Conservation (phyloP, 2,329 filamentous ascomycete species). For the Colletotrichum caudatum region DNA sequence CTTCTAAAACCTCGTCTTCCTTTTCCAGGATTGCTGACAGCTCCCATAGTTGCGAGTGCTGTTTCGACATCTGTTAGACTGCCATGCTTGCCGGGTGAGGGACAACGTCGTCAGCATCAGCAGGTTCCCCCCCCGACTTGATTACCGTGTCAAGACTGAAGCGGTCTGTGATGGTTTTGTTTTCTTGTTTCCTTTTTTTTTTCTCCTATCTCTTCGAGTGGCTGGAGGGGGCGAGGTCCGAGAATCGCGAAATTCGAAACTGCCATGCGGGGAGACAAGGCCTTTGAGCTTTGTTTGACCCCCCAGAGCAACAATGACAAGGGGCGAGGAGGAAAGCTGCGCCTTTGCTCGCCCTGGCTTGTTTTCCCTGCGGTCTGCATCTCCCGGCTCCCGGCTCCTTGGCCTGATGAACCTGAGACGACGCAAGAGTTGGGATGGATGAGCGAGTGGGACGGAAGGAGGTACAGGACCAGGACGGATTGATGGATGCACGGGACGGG, state of each 20-base stretch:
- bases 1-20: background rate
- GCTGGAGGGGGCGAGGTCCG: background rate
- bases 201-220: background rate
- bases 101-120: background rate
- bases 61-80: slow-evolving; percentile 44
- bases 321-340: background rate
- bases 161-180: background rate
- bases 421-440: slow-evolving; percentile 29
- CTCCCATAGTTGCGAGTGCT: slow-evolving; percentile 53
- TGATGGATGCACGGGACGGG: background rate
- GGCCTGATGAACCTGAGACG: slow-evolving; percentile 5
- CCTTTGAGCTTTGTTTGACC: background rate
- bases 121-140: slow-evolving; percentile 18
- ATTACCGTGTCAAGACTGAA: slow-evolving; percentile 5
- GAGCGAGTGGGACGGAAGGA: slow-evolving; percentile 12
- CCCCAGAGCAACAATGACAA: background rate
- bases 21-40: slow-evolving; percentile 24
- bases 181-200: background rate
- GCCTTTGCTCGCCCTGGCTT: background rate
- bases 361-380: background rate
- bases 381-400: slow-evolving; percentile 6
- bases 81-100: background rate
- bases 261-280: background rate
- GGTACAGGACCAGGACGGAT: background rate
- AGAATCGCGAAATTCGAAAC: slow-evolving; percentile 4